Evolutionary conservation across 2,329 filamentous ascomycete species (phyloP).

Genomic region (Penicillium sp.): DNA sequence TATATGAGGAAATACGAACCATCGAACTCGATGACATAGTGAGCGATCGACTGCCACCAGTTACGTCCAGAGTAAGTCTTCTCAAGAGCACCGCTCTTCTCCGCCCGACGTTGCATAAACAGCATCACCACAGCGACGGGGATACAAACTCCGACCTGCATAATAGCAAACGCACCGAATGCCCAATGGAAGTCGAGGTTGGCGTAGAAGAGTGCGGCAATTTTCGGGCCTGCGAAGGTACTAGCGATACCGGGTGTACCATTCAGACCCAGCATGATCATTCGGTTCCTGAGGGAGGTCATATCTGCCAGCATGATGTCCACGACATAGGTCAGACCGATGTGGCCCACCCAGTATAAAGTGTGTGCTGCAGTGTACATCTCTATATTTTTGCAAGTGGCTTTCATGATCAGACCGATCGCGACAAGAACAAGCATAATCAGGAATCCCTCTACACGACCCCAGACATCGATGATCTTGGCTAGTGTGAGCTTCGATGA

Average conservation of each 20-base stretch:
- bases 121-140: constrained; percentile 56
- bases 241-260: constrained; percentile 61
- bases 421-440: constrained; percentile 5
- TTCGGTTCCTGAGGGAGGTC: constrained; percentile 57
- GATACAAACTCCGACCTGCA: constrained; percentile 44
- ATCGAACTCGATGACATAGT: constrained; percentile 24
- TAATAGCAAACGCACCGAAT: constrained; percentile 60
- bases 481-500: constrained; percentile 8
- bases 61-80: constrained; percentile 13
- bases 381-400: constrained; percentile 7
- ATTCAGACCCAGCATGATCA: constrained; percentile 57
- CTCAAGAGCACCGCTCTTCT: constrained; percentile 28
- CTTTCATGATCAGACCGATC: constrained; percentile 9
- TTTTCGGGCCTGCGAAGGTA: constrained; percentile 45
- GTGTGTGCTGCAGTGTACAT: constrained; percentile 9
- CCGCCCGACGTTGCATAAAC: constrained; percentile 55
- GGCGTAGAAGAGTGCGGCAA: constrained; percentile 51
- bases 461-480: constrained; percentile 10
- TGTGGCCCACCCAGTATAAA: constrained; percentile 53
- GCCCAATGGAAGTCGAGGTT: constrained; percentile 60
- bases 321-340: constrained; percentile 55
- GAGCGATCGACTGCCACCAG: constrained; percentile 13
- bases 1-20: constrained; percentile 7
- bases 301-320: constrained; percentile 62
- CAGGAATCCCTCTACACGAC: constrained; percentile 7